These are phyloP conservation scores for Populus trichocarpa DNA, from an alignment of 441 rosid genomes.

Conservation along the genomic window DNA sequence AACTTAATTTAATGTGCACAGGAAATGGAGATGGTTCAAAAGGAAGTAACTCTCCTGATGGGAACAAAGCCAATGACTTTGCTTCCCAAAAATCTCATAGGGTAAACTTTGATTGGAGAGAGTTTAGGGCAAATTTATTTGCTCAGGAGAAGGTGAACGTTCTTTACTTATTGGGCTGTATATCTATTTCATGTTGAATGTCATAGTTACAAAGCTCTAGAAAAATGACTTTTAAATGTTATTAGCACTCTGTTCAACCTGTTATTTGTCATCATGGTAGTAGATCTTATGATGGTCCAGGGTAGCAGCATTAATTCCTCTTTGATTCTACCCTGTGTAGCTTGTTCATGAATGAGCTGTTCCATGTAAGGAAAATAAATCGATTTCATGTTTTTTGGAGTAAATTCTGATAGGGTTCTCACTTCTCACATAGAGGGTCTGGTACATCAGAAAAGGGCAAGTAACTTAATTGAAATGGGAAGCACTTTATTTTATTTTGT, in stretches of 20 bases:
- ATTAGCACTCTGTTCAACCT: background rate
- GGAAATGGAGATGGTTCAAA: constrained; percentile 55
- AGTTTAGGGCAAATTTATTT: constrained; percentile 78
- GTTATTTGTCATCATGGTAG: background rate
- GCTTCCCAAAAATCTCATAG: constrained; percentile 50
- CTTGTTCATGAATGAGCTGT: background rate
- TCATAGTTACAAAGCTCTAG: background rate
- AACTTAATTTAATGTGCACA: constrained; percentile 14
- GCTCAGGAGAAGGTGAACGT: constrained; percentile 68
- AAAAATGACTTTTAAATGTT: constrained; percentile 1
- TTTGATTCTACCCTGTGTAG: background rate
- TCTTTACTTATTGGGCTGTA: constrained; percentile 6
- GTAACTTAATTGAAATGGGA: background rate
- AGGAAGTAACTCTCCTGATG: constrained; percentile 48
- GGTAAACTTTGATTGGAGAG: constrained; percentile 75
- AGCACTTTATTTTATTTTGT: background rate
- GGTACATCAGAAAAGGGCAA: background rate
- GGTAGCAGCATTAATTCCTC: background rate
- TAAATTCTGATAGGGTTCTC: background rate
- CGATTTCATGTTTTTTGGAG: background rate
- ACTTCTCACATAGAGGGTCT: background rate
- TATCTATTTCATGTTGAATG: background rate
- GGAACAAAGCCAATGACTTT: constrained; percentile 50
- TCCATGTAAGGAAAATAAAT: background rate
- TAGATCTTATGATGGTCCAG: background rate